phyloP scores from a whole-genome alignment of 345 rosid species.

The Eucalyptus paniculata region DNA sequence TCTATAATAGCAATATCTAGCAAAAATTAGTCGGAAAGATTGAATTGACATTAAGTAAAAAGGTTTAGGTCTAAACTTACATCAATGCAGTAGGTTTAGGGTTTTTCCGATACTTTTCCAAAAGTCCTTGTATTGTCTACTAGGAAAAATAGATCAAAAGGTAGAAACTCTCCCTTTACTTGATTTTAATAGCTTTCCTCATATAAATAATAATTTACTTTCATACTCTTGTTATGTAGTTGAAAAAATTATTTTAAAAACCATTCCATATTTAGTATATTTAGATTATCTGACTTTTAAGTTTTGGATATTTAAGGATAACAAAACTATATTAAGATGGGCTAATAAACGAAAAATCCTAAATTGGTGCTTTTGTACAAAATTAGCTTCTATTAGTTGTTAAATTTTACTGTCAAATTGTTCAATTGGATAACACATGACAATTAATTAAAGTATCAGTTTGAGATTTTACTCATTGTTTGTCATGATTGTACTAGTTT shows the following conservation, averaged over 20 bases:
- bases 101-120: no score
- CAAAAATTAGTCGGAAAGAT: accelerated
- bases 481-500: no score
- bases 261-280: not conserved
- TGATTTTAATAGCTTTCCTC: not conserved
- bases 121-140: no score
- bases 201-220: not conserved
- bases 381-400: no score
- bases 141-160: not conserved
- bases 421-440: no score
- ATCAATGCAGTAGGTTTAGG: accelerated
- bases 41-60: accelerated
- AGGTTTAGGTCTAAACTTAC: no score
- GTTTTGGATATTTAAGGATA: not conserved
- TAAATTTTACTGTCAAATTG: no score
- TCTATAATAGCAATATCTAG: no score
- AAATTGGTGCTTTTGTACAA: no score
- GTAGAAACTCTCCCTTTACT: not conserved
- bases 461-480: no score
- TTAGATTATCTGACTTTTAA: not conserved
- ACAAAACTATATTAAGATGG: not conserved
- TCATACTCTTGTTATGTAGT: not conserved
- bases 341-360: no score
- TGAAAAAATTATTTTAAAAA: not conserved
- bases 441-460: accelerated